phyloP scores from a whole-genome alignment of 805 yeast genomes.

The Naumovozyma baii region DNA sequence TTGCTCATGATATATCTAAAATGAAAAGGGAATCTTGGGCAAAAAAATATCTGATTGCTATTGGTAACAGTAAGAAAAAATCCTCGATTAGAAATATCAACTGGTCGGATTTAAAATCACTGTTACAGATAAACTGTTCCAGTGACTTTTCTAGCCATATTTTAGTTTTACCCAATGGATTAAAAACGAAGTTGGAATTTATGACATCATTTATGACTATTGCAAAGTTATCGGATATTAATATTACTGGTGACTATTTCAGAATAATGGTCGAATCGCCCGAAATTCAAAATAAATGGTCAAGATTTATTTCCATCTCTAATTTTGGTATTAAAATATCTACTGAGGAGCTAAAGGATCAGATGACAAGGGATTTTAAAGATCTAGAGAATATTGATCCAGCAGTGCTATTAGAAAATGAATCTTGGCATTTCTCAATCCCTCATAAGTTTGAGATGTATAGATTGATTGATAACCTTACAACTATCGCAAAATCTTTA shows the following conservation, averaged over 20 bases:
- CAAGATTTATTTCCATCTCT: slow-evolving; percentile 37
- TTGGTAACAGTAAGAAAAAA: slow-evolving; percentile 12
- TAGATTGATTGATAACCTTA: slow-evolving; percentile 68
- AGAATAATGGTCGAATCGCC: slow-evolving; percentile 49
- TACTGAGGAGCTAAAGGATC: slow-evolving; percentile 26
- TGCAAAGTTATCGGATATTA: slow-evolving; percentile 15
- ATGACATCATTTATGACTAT: slow-evolving; percentile 21
- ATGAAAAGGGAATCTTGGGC: slow-evolving; percentile 21
- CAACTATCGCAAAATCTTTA: slow-evolving; percentile 56
- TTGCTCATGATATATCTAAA: slow-evolving; percentile 24
- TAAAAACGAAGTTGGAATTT: slow-evolving; percentile 40
- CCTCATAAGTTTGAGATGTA: slow-evolving; percentile 72
- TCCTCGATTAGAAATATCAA: slow-evolving; percentile 8
- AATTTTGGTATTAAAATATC: slow-evolving; percentile 23
- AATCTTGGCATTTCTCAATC: slow-evolving; percentile 42
- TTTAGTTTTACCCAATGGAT: slow-evolving; percentile 38
- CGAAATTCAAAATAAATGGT: slow-evolving; percentile 38
- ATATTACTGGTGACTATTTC: slow-evolving; percentile 26
- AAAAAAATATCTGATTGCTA: slow-evolving; percentile 18
- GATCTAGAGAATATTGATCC: slow-evolving; percentile 13
- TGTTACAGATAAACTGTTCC: slow-evolving; percentile 17
- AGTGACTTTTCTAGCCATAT: slow-evolving; percentile 20
- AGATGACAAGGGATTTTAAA: slow-evolving; percentile 8
- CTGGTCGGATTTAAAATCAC: slow-evolving; percentile 15
- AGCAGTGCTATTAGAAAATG: slow-evolving; percentile 34